Base-by-base conservation (phyloP, 306 rosid species). In the Urtica urens region DNA sequence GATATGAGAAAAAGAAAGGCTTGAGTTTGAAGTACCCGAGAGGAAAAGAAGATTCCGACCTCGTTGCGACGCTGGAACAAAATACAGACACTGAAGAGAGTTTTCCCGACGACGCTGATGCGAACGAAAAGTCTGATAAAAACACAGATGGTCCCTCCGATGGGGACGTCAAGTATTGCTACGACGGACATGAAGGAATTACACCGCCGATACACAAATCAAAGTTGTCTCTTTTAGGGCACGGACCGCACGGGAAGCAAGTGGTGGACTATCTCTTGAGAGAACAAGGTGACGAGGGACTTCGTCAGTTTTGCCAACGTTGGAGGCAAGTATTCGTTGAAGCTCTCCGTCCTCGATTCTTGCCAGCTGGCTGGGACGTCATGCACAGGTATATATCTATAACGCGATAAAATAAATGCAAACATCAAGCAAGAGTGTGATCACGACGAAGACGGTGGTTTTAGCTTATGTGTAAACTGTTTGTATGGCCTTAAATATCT, bases 251-350 rank as follows among this genome's bases (percentile, higher is more conserved):
- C 59, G 99, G 99, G 18, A 86, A 81, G 59, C 78, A 69, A 67
- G 93, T 85, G 67, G 96, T 90, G 64, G 95, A 90, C 43, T 67
- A 69, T 72, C 63, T 90, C 62, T 38, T 85, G 56, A 65, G 55
- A 63, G 92, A 81, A 59, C 60, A 71, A 31, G 83, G 96, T 10
- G 86, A 90, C 18, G 87, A 72, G 23, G 96, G 99, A 25, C 52
- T 90, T 57, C 55, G 67, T 22, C 67, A 75, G 46, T 85, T 90
- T 49, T 85, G 94, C 64, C 96, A 77, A 55, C 69, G 94, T 66
- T 92, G 99, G 99, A 82, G 99, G 60, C 92, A 82, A 71, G 87
- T 69, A 57, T 82, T 90, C 60, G 81, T 85, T 38, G 85, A 78
- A 59, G 75, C 92, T 71, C 59, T 79, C 48, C 76, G 73, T 16